These are phyloP conservation scores for Pistacia atlantica DNA, from an alignment of 345 rosid genomes.

Conservation along the genomic window DNA sequence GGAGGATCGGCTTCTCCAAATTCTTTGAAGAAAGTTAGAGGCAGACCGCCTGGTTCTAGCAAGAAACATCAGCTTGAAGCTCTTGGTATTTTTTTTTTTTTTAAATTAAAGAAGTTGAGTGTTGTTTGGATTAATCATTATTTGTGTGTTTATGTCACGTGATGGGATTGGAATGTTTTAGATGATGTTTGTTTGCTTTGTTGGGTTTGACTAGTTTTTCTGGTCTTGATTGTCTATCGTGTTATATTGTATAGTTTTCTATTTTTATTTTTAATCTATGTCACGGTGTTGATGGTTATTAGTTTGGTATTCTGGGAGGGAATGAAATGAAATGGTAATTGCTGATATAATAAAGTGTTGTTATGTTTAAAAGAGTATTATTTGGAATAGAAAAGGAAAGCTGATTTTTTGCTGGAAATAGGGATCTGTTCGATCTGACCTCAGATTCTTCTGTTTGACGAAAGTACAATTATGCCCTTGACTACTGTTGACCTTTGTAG, in stretches of 20 bases:
- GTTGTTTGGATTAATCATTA: neutral
- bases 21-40: conserved; percentile 66
- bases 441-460: conserved; percentile 18
- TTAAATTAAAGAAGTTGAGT: too few species aligned
- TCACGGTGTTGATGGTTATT: conserved; percentile 4
- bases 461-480: conserved; percentile 39
- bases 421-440: conserved; percentile 30
- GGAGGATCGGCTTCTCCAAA: conserved; percentile 40
- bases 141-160: conserved; percentile 14
- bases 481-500: neutral
- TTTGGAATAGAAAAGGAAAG: conserved; percentile 8
- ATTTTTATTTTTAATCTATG: neutral
- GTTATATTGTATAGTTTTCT: neutral
- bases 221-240: neutral
- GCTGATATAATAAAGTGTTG: conserved; percentile 5
- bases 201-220: conserved; percentile 4
- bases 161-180: conserved; percentile 22
- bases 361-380: neutral
- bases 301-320: conserved; percentile 20
- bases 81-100: conserved; percentile 42
- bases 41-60: conserved; percentile 89
- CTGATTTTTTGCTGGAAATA: conserved; percentile 19
- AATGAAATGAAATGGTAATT: neutral
- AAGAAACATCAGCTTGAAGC: conserved; percentile 59
- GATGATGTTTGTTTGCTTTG: neutral